phyloP scores from a whole-genome alignment of 139 green algal genomes.

The Yamagishiella unicocca region DNA sequence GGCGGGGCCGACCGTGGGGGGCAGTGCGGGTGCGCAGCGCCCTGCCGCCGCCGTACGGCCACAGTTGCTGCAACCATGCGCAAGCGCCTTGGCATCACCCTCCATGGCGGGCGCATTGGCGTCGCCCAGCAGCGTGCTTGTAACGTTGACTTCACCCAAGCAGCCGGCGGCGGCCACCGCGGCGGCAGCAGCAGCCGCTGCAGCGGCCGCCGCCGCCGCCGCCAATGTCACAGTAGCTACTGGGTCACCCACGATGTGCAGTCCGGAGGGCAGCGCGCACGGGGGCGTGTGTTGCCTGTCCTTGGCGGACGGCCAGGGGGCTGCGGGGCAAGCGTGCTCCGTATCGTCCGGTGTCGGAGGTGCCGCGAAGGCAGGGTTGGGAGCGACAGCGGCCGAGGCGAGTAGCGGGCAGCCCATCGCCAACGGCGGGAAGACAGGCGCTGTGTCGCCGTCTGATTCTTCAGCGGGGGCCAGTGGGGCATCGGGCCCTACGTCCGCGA shows the following conservation, averaged over 20 bases:
- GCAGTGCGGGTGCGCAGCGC: background rate
- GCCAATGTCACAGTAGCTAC: background rate
- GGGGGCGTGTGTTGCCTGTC: background rate
- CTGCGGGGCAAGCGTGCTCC: too few relatives aligned
- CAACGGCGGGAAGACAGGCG: too few relatives aligned
- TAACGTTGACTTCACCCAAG: background rate
- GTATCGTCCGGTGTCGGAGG: too few relatives aligned
- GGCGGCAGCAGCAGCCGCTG: background rate
- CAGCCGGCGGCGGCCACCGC: background rate
- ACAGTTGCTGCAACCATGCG: background rate
- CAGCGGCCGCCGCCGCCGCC: background rate
- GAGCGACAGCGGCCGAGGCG: background rate
- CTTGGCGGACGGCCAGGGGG: background rate
- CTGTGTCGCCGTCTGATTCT: too few relatives aligned
- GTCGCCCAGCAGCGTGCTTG: background rate
- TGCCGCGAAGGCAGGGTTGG: background rate
- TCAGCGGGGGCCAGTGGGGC: too few relatives aligned
- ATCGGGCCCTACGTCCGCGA: too few relatives aligned
- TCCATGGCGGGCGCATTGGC: background rate
- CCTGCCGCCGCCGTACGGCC: background rate
- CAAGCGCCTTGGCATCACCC: background rate
- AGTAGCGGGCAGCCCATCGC: too few relatives aligned
- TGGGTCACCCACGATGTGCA: background rate
- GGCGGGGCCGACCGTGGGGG: background rate
- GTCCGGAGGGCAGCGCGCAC: constrained; percentile 10